Percentiles rank a stretch among this genome's conserved stretches.
phyloP scores from a whole-genome alignment of 768 basidiomycete genomes.

The Boletus insuetus region DNA sequence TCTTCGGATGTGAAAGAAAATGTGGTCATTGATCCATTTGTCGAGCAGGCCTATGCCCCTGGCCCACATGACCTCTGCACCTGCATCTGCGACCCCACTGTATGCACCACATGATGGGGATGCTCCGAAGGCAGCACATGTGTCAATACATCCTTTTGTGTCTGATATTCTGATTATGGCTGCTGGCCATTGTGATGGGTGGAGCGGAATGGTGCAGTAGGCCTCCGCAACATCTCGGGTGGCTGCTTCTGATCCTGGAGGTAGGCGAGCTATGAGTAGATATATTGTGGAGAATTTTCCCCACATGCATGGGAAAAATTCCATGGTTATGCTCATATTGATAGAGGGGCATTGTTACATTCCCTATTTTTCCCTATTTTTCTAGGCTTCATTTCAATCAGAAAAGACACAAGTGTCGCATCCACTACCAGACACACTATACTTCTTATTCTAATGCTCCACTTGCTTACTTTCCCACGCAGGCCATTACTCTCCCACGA shows the following conservation, averaged over 20 bases:
- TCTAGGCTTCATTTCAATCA: no score
- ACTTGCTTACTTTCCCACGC: no score
- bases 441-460: no score
- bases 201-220: neutral
- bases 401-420: no score
- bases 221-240: neutral
- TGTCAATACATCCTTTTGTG: neutral
- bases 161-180: neutral
- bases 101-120: slow-evolving; percentile 2
- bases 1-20: neutral
- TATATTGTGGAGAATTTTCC: neutral
- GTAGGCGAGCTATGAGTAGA: neutral
- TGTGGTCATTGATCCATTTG: slow-evolving; percentile 10
- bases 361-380: no score
- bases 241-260: neutral
- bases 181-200: neutral
- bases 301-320: neutral
- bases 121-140: neutral
- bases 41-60: neutral
- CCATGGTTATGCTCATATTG: neutral
- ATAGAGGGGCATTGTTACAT: no score
- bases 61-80: neutral
- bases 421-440: no score
- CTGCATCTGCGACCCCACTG: slow-evolving; percentile 6
- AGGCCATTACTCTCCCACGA: no score